Conservation (phyloP, 2,329 filamentous ascomycete species). For the Fusarium palustre region DNA sequence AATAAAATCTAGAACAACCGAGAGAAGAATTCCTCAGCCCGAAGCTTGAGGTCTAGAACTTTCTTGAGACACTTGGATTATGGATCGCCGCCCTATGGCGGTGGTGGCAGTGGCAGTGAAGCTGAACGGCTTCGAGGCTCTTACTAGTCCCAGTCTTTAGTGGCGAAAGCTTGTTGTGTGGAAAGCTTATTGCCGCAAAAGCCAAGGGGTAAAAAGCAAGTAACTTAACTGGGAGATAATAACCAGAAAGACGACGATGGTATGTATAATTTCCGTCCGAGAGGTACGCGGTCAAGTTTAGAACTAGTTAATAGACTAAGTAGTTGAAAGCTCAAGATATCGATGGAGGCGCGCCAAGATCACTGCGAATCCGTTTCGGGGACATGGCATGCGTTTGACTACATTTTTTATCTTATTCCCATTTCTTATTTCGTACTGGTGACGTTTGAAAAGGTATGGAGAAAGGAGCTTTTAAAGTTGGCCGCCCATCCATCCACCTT, state of each 20-base stretch:
- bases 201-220: conserved; percentile 2
- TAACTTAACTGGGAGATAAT: too few relatives aligned
- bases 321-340: background rate
- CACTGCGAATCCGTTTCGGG: conserved; percentile 21
- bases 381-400: background rate
- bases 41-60: conserved; percentile 33
- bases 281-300: background rate
- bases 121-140: conserved; percentile 4
- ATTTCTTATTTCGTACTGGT: background rate
- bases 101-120: conserved; percentile 5
- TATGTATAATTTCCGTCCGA: background rate
- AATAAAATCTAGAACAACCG: conserved; percentile 14
- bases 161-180: conserved; percentile 38
- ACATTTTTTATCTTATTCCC: background rate
- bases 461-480: conserved; percentile 29
- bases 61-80: background rate
- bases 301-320: background rate
- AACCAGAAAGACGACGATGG: background rate
- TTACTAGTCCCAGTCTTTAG: background rate
- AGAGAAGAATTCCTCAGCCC: background rate
- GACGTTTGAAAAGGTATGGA: background rate
- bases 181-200: conserved; percentile 36
- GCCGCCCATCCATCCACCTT: conserved; percentile 1
- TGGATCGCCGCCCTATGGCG: background rate
- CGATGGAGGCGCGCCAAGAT: conserved; percentile 7